These are phyloP conservation scores for Conticribra guillardii DNA, from an alignment of 108 stramenopile species.

Conservation along the genomic window DNA sequence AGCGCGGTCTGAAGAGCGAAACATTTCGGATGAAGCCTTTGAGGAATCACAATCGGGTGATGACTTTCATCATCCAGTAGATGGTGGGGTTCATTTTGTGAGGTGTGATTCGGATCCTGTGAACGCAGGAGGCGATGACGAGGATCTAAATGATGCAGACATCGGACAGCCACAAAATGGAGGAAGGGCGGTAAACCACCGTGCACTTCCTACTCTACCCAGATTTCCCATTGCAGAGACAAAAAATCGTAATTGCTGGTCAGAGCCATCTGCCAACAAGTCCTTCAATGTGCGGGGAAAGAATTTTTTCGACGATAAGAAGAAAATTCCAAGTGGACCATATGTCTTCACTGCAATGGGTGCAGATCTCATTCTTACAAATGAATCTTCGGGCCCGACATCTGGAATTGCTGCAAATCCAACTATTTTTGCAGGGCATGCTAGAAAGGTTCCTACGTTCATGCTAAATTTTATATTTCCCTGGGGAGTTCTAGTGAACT, in stretches of 20 bases:
- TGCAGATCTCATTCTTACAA: slow-evolving; percentile 81
- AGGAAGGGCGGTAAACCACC: not conserved
- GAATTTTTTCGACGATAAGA: slow-evolving; percentile 67
- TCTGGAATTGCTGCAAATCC: slow-evolving; percentile 26
- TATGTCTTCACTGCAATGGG: slow-evolving; percentile 72
- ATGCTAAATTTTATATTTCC: slow-evolving; percentile 88
- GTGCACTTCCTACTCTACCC: slow-evolving; percentile 24
- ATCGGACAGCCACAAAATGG: slow-evolving; percentile 4
- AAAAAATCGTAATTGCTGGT: slow-evolving; percentile 75
- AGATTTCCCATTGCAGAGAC: slow-evolving; percentile 38
- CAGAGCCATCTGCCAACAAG: slow-evolving; percentile 55
- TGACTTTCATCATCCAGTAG: not conserved
- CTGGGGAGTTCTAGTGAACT: slow-evolving; percentile 80
- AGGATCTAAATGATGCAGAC: not conserved
- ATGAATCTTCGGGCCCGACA: slow-evolving; percentile 33
- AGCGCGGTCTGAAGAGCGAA: not conserved
- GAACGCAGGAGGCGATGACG: slow-evolving; percentile 5
- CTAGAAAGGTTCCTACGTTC: slow-evolving; percentile 74
- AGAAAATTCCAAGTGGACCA: slow-evolving; percentile 64
- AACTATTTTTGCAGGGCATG: slow-evolving; percentile 66
- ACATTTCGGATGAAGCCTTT: not conserved
- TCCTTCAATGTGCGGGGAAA: slow-evolving; percentile 71
- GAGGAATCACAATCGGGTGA: slow-evolving; percentile 9
- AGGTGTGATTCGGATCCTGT: slow-evolving; percentile 32
- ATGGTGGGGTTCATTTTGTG: not conserved